Evolutionary conservation across 2,329 filamentous ascomycete genomes (phyloP), one percentile per base, ranked within the genome.

Genomic region (Stromatinia cepivora): DNA sequence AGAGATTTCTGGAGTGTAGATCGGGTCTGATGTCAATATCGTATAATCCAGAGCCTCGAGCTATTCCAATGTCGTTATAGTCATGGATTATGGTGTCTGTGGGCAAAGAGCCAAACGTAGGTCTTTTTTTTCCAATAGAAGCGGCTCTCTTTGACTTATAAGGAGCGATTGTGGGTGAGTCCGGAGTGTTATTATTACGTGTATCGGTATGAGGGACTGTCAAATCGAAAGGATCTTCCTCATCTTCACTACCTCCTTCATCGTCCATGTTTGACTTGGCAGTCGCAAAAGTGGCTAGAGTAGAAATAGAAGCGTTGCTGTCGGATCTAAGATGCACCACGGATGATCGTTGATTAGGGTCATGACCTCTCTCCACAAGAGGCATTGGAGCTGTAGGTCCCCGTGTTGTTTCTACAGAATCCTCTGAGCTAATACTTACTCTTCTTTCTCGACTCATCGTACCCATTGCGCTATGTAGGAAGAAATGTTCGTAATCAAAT

Each of bases 401-500:
- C 13, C 85, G 82, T 1, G 87, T 86, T 0, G 88, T 90, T 77
- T 88, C 87, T 2, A 87, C 83, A 20, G 88, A 90, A 69, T 83
- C 85, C 54, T 87, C 85, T 0, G 88, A 90, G 74, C 81, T 84
- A 70, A 82, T 84, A 75, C 88, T 90, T 63, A 81, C 82, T 52
- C 81, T 79, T 7, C 77, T 78, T 70, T 85, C 79, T n/a, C 82
- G 80, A 73, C 86, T 88, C 76, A 93, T 89, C 3, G 86, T 93
- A 8, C 93, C 93, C 86, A 97, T 90, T 15, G 93, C 93, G 74
- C 92, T 97, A 79, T 97, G 93, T 20, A 97, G 84, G 79, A 97
- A 97, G 81, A 97, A 97, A 78, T 97, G 90, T 79, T 97, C 92
- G 72, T 98, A 98, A 79, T 98, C 94, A 76, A 98, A 98, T 1